Evolutionary conservation across 305 asterid species (phyloP), one percentile per base, ranked within the genome.

Genomic region (Caryopteris hybrid): DNA sequence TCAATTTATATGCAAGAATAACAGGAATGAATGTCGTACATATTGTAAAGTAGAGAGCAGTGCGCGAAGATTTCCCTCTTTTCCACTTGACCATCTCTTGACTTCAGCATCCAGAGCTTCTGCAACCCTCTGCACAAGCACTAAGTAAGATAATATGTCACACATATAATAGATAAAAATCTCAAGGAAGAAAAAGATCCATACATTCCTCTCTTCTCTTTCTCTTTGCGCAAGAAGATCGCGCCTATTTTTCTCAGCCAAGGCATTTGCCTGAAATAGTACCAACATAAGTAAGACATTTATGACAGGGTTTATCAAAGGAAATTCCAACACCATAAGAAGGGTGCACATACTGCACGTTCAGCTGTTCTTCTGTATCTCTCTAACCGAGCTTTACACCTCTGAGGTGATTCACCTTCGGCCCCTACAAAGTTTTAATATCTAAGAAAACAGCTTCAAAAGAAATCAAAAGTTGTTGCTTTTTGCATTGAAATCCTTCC

Each of bases 41-140:
- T 93, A 93, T 87, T 93, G 99, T 80, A 93, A 70, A 55, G 99
- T 93, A 43, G 97, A 93, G 72, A 93, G 96, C 87, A 93, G 80
- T 64, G 99, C 97, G 42, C 97, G 92, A 45, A 93, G 95, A 73
- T 93, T 88, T 72, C 95, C 95, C 79, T 87, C 95, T 76, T 94
- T 94, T 74, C 97, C 97, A 66, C 78, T 82, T 55, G 97, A 86
- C 99, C 99, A 94, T 80, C 96, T 87, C 87, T 80, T 91, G 72
- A 91, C 87, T 76, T 94, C 99, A 82, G 82, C 88, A 80, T 89
- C 98, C 76, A 94, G 76, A 72, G 74, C 61, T 81, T 87, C 98
- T 8, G 98, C 88, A 54, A 89, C 79, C 75, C 92, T 91, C 99
- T 94, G 98, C 83, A 84, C 21, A 73, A 52, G 66, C 59, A 64